Evolutionary conservation across 2,329 filamentous ascomycete genomes (phyloP).

Genomic region (Botrytis aclada): DNA sequence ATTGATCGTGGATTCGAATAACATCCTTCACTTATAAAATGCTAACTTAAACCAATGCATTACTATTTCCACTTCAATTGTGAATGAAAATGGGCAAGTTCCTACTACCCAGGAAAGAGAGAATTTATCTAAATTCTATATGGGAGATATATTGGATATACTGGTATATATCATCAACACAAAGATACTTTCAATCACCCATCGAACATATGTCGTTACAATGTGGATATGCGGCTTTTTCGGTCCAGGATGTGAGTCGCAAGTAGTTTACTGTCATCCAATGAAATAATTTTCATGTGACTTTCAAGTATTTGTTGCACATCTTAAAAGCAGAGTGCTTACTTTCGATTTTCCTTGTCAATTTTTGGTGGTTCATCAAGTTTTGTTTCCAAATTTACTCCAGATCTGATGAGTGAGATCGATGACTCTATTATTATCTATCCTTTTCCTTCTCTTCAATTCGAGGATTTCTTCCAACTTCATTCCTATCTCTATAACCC

Average conservation of each 20-base stretch:
- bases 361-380: neutral
- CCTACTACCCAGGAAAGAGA: neutral
- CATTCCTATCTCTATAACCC: neutral
- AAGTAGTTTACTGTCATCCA: neutral
- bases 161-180: neutral
- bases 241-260: neutral
- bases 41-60: neutral
- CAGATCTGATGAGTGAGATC: neutral
- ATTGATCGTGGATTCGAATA: neutral
- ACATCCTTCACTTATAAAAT: neutral
- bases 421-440: neutral
- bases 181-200: neutral
- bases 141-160: neutral
- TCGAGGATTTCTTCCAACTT: neutral
- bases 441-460: neutral
- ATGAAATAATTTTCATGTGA: neutral
- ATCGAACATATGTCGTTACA: neutral
- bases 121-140: neutral
- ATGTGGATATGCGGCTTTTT: neutral
- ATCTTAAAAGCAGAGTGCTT: neutral
- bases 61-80: neutral
- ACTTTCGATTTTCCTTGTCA: neutral
- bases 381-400: neutral
- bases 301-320: neutral
- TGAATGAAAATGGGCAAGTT: neutral